phyloP scores from a whole-genome alignment of 2,329 filamentous ascomycete genomes.

The Aspergillus nomiae region DNA sequence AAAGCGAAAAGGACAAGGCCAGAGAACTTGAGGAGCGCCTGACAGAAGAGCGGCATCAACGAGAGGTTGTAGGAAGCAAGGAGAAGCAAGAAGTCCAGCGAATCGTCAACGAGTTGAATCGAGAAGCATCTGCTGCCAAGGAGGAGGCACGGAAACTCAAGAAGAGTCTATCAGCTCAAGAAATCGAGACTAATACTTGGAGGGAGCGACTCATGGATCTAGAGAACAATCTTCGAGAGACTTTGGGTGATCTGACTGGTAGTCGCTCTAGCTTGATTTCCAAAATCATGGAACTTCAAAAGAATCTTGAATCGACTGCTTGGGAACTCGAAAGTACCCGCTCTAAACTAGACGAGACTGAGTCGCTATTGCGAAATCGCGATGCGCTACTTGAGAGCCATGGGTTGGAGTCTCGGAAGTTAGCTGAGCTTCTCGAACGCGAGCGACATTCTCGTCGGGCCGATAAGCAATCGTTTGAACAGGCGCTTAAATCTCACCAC shows the following conservation, averaged over 20 bases:
- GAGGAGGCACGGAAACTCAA: conserved; percentile 82
- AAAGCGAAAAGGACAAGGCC: conserved; percentile 78
- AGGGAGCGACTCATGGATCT: conserved; percentile 88
- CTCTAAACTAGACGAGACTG: conserved; percentile 81
- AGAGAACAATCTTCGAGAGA: conserved; percentile 83
- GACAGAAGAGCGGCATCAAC: conserved; percentile 77
- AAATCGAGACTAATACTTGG: conserved; percentile 88
- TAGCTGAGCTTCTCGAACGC: conserved; percentile 87
- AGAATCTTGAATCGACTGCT: conserved; percentile 80
- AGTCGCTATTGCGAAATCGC: conserved; percentile 84
- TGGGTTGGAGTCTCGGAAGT: conserved; percentile 79
- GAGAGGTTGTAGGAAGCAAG: conserved; percentile 80
- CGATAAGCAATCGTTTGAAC: conserved; percentile 85
- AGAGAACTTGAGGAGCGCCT: conserved; percentile 75
- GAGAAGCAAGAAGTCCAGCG: conserved; percentile 96
- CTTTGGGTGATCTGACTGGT: conserved; percentile 83
- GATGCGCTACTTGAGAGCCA: conserved; percentile 87
- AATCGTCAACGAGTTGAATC: conserved; percentile 88
- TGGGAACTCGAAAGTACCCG: conserved; percentile 80
- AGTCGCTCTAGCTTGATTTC: conserved; percentile 83
- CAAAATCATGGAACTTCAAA: conserved; percentile 83
- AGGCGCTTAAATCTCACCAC: conserved; percentile 82
- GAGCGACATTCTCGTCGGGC: conserved; percentile 82
- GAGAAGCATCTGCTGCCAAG: conserved; percentile 76
- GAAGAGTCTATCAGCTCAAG: conserved; percentile 78